Conservation (phyloP, 2,329 filamentous ascomycete species). For the Leptoxyphium fumago region DNA sequence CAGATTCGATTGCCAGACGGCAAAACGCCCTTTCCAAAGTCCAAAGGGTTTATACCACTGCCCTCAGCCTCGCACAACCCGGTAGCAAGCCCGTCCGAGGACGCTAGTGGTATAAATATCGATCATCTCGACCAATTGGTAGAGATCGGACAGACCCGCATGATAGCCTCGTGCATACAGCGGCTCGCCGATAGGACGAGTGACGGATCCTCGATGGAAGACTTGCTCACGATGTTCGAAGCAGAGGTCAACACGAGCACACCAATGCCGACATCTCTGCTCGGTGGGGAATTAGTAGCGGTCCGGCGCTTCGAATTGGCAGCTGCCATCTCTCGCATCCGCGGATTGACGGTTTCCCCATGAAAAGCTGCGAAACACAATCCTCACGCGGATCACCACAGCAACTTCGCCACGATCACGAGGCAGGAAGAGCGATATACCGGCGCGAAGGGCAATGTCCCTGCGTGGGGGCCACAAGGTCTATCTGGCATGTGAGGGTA, state of each 20-base stretch:
- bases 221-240: conserved; percentile 9
- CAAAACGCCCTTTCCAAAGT: conserved; percentile 13
- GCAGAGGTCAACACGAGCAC: conserved; percentile 9
- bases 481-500: no score
- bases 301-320: conserved; percentile 16
- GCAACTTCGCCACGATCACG: no score
- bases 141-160: conserved; percentile 18
- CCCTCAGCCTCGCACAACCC: conserved; percentile 11
- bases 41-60: conserved; percentile 17
- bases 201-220: conserved; percentile 8
- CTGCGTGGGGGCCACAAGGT: no score
- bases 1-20: conserved; percentile 11
- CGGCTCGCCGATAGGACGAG: neutral
- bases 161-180: conserved; percentile 12
- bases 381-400: no score
- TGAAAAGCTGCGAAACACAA: neutral
- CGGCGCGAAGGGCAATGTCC: no score
- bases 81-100: conserved; percentile 15
- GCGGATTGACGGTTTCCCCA: conserved; percentile 7
- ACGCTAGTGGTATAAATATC: conserved; percentile 16
- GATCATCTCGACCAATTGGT: conserved; percentile 18
- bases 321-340: conserved; percentile 16
- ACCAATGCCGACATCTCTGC: conserved; percentile 10
- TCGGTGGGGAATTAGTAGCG: conserved; percentile 17
- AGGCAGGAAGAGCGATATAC: no score